These are phyloP conservation scores for Coniochaeta pulveracea DNA, from an alignment of 2,329 filamentous ascomycete genomes.

Conservation along the genomic window DNA sequence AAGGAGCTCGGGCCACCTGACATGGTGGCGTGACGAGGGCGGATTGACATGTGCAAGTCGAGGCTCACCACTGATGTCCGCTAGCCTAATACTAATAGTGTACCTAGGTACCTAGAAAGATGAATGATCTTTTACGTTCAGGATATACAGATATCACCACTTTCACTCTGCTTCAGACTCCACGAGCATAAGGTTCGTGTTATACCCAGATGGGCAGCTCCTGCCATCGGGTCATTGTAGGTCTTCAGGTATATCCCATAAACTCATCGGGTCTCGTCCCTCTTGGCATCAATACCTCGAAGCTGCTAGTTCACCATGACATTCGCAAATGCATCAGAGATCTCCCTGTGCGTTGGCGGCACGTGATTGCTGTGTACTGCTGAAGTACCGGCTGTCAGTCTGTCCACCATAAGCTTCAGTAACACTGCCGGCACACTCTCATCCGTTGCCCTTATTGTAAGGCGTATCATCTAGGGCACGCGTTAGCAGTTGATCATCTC, in stretches of 20 bases:
- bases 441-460: constrained; percentile 90
- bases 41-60: constrained; percentile 3
- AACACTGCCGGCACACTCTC: constrained; percentile 74
- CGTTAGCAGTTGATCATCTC: constrained; percentile 11
- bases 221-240: not conserved
- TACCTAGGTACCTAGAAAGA: too few species aligned
- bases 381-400: constrained; percentile 47
- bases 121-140: not conserved
- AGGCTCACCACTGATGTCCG: constrained; percentile 1
- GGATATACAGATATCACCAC: not conserved
- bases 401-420: constrained; percentile 78
- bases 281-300: not conserved
- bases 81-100: too few species aligned
- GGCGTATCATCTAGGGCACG: constrained; percentile 71
- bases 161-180: not conserved
- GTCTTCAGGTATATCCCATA: not conserved
- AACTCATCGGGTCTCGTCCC: not conserved
- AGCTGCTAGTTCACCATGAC: constrained; percentile 33
- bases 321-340: constrained; percentile 43
- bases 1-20: constrained; percentile 11
- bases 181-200: not conserved
- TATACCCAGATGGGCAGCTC: not conserved
- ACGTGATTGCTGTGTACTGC: constrained; percentile 26
- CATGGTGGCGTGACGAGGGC: too few species aligned
- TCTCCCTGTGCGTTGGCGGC: constrained; percentile 34